These are phyloP conservation scores for Fonsecaea nubica DNA, from an alignment of 2,329 filamentous ascomycete genomes.

Conservation along the genomic window DNA sequence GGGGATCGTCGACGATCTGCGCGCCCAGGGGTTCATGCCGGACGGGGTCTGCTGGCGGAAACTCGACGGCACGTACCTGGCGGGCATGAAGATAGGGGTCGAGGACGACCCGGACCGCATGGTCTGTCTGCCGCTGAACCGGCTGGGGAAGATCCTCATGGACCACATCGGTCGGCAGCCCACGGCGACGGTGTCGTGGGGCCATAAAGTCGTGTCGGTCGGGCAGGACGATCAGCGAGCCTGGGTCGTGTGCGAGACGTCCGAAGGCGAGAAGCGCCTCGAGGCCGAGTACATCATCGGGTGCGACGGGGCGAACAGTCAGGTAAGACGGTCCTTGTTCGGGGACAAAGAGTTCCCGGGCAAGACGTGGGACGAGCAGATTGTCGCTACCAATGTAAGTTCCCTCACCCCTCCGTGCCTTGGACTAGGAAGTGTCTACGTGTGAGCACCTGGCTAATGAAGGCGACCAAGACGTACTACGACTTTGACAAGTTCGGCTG, in stretches of 20 bases:
- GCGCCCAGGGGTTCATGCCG: slow-evolving; percentile 52
- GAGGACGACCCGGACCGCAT: slow-evolving; percentile 47
- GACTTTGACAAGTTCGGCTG: slow-evolving; percentile 59
- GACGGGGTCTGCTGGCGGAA: slow-evolving; percentile 55
- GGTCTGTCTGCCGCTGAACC: slow-evolving; percentile 54
- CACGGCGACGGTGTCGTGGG: slow-evolving; percentile 51
- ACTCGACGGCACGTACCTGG: slow-evolving; percentile 46
- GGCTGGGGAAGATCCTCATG: slow-evolving; percentile 52
- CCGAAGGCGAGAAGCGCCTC: slow-evolving; percentile 25
- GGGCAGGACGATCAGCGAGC: slow-evolving; percentile 35
- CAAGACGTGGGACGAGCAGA: slow-evolving; percentile 37
- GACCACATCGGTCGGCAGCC: slow-evolving; percentile 46
- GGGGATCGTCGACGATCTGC: slow-evolving; percentile 62
- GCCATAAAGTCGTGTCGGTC: slow-evolving; percentile 46
- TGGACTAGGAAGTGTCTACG: not conserved
- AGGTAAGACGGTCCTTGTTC: slow-evolving; percentile 28
- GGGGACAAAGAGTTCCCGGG: slow-evolving; percentile 32
- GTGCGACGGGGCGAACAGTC: slow-evolving; percentile 46
- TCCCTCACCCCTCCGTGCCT: not conserved
- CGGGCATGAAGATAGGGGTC: slow-evolving; percentile 43
- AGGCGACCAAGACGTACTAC: slow-evolving; percentile 61
- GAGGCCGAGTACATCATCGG: slow-evolving; percentile 50
- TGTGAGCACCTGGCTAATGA: not conserved
- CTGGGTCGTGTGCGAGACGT: slow-evolving; percentile 33
- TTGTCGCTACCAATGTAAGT: slow-evolving; percentile 39